These are phyloP conservation scores for Diaporthe vexans DNA, from an alignment of 2,329 filamentous ascomycete species.

Conservation along the genomic window DNA sequence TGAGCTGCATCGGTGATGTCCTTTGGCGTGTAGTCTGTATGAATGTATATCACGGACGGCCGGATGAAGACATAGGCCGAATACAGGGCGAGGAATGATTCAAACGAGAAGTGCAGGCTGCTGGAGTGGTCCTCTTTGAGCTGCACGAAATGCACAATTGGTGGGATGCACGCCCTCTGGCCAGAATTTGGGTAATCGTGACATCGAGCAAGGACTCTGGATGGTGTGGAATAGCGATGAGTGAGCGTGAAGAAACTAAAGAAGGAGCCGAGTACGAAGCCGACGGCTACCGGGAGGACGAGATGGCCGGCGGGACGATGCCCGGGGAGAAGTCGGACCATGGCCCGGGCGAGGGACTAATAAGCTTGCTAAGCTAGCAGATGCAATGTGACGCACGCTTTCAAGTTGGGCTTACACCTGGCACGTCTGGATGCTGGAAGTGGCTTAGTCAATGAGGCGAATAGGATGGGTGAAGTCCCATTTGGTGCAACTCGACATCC, in stretches of 20 bases:
- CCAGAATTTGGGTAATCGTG: background rate
- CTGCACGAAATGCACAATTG: slow-evolving; percentile 48
- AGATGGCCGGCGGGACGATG: slow-evolving; percentile 19
- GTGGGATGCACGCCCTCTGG: slow-evolving; percentile 42
- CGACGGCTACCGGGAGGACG: background rate
- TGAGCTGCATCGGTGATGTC: slow-evolving; percentile 41
- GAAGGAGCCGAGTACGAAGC: slow-evolving; percentile 13
- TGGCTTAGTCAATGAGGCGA: background rate
- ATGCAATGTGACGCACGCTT: background rate
- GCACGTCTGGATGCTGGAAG: background rate
- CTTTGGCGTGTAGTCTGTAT: slow-evolving; percentile 45
- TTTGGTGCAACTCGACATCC: background rate
- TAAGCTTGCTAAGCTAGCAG: no score
- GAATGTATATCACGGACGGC: slow-evolving; percentile 47
- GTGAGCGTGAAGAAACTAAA: slow-evolving; percentile 26
- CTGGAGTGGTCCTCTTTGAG: slow-evolving; percentile 42
- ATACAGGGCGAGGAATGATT: slow-evolving; percentile 47
- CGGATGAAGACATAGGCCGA: slow-evolving; percentile 44
- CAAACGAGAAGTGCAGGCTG: slow-evolving; percentile 44
- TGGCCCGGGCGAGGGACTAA: background rate
- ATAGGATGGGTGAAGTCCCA: background rate
- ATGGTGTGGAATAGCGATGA: background rate
- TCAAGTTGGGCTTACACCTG: background rate
- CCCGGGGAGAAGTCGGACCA: slow-evolving; percentile 13
- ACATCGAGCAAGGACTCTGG: background rate